Conservation (phyloP, 2,329 filamentous ascomycete species). For the Ilyonectria destructans region DNA sequence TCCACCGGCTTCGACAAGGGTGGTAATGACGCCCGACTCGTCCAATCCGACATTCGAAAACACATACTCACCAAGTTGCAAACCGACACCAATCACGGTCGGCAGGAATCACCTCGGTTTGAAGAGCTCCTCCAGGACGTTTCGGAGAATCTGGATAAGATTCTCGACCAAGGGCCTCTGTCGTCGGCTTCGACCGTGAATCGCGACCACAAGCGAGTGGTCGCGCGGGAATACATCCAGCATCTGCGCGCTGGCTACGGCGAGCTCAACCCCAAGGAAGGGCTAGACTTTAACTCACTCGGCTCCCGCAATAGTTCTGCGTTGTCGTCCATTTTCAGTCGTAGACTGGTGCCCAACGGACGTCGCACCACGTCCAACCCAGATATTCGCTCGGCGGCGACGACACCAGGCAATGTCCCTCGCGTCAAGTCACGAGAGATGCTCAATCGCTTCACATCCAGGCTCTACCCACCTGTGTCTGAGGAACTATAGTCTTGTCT, state of each 20-base stretch:
- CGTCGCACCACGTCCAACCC: conserved; percentile 4
- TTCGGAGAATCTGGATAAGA: not conserved
- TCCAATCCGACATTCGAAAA: conserved; percentile 19
- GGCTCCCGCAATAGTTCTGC: conserved; percentile 6
- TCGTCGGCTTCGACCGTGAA: not conserved
- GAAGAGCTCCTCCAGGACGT: conserved; percentile 7
- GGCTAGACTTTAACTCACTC: conserved; percentile 4
- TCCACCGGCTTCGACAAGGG: conserved; percentile 13
- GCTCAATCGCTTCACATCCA: not conserved
- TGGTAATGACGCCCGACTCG: conserved; percentile 1
- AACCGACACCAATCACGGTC: conserved; percentile 1
- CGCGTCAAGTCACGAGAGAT: not conserved
- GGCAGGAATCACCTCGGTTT: conserved; percentile 9
- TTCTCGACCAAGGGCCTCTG: not conserved
- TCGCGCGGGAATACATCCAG: conserved; percentile 4
- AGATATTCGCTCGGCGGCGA: not conserved
- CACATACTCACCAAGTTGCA: conserved; percentile 15
- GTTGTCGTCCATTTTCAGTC: not conserved
- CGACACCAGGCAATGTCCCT: not conserved
- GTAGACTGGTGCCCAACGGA: not conserved
- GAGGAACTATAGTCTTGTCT: not conserved
- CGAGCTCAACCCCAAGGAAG: conserved; percentile 10
- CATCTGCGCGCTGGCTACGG: conserved; percentile 6
- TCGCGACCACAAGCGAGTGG: conserved; percentile 3
- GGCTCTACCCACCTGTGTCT: not conserved